phyloP scores from a whole-genome alignment of 2,329 filamentous ascomycete species.

The Neobulgaria alba region DNA sequence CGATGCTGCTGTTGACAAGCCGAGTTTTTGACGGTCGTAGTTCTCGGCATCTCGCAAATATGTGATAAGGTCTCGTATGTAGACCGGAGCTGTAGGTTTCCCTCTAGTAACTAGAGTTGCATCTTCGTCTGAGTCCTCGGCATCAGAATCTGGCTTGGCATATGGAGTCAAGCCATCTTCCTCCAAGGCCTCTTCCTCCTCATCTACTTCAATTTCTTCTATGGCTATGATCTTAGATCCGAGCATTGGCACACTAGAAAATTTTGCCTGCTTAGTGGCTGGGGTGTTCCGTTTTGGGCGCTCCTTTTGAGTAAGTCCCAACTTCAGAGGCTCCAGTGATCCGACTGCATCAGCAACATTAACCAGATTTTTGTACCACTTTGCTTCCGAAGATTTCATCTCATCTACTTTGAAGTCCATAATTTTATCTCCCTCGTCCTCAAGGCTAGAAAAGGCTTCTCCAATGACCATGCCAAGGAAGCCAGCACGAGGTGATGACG shows the following conservation, averaged over 20 bases:
- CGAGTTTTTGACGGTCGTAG: slow-evolving; percentile 76
- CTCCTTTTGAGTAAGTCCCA: slow-evolving; percentile 12
- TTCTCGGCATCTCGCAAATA: slow-evolving; percentile 75
- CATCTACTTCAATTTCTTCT: slow-evolving; percentile 56
- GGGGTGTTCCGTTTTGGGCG: slow-evolving; percentile 9
- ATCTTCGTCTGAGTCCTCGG: slow-evolving; percentile 88
- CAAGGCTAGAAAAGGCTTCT: slow-evolving; percentile 51
- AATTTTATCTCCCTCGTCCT: slow-evolving; percentile 58
- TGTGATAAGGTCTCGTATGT: slow-evolving; percentile 74
- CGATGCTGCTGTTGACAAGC: slow-evolving; percentile 63
- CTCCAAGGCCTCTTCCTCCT: slow-evolving; percentile 34
- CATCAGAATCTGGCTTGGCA: slow-evolving; percentile 77
- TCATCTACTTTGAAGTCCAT: slow-evolving; percentile 84
- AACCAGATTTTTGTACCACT: slow-evolving; percentile 64
- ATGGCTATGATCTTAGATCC: slow-evolving; percentile 40
- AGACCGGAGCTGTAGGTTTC: slow-evolving; percentile 79
- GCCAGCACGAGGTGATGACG: slow-evolving; percentile 65
- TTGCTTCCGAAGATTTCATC: slow-evolving; percentile 60
- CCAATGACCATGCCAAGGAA: slow-evolving; percentile 86
- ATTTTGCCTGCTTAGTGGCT: slow-evolving; percentile 24
- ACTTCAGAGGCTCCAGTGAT: slow-evolving; percentile 40
- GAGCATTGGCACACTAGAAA: slow-evolving; percentile 24
- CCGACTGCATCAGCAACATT: slow-evolving; percentile 56
- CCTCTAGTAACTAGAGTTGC: slow-evolving; percentile 76
- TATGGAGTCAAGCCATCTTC: slow-evolving; percentile 56